Evolutionary conservation across 2,329 filamentous ascomycete species (phyloP).

Genomic region (Curvularia verruculosa): DNA sequence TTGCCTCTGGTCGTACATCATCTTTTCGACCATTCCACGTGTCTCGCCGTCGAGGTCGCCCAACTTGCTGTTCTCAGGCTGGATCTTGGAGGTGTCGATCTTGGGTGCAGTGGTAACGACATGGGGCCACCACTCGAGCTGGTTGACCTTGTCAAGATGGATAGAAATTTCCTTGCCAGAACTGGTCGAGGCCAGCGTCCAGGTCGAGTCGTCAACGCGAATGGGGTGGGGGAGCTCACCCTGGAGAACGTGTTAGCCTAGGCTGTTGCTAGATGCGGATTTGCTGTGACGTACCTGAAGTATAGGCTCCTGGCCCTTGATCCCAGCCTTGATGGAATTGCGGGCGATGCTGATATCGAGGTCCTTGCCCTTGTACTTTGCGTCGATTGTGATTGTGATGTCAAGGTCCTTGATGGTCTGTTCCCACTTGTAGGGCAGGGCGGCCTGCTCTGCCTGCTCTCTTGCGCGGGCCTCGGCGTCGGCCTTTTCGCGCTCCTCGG

Average conservation of each 20-base stretch:
- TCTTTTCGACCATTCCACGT: conserved; percentile 98
- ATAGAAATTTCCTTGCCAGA: conserved; percentile 77
- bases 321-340: conserved; percentile 73
- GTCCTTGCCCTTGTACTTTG: conserved; percentile 83
- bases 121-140: conserved; percentile 98
- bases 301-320: conserved; percentile 88
- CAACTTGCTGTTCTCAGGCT: conserved; percentile 89
- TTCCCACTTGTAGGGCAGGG: conserved; percentile 95
- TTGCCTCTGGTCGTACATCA: conserved; percentile 99
- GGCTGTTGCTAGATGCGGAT: not conserved
- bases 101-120: conserved; percentile 84
- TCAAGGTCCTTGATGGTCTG: conserved; percentile 92
- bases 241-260: conserved; percentile 53
- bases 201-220: conserved; percentile 85
- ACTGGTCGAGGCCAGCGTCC: conserved; percentile 79
- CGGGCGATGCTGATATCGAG: conserved; percentile 83
- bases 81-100: conserved; percentile 95
- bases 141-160: conserved; percentile 93
- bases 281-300: conserved; percentile 67
- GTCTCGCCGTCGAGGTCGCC: conserved; percentile 95
- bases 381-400: conserved; percentile 76
- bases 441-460: conserved; percentile 85
- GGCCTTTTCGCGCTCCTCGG: conserved; percentile 60
- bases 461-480: conserved; percentile 68
- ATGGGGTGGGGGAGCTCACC: conserved; percentile 84